Percentiles rank a stretch among this genome's conserved stretches.
Conservation (phyloP, 495 filamentous ascomycete genomes). For the Entonaema liquescens region DNA sequence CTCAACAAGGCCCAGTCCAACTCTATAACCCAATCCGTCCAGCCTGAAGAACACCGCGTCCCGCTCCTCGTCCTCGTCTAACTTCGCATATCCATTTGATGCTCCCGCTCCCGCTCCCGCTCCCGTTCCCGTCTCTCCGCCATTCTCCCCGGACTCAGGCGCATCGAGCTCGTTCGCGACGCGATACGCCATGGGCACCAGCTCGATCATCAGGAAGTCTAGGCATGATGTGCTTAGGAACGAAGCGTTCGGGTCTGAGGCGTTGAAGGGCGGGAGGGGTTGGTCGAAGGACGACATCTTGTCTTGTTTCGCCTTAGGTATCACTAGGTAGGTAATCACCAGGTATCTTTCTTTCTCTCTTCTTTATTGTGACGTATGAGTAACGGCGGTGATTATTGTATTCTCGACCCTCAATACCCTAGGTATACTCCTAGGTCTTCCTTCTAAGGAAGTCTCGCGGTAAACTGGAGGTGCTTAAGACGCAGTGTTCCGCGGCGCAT, state of each 20-base stretch:
- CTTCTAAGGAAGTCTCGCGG: background rate
- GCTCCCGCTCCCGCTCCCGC: conserved; percentile 7
- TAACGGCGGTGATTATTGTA: too few species aligned
- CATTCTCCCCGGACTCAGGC: conserved; percentile 6
- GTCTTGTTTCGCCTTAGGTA: background rate
- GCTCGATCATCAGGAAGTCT: conserved; percentile 93
- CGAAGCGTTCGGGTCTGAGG: conserved; percentile 77
- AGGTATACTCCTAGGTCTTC: background rate
- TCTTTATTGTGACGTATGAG: background rate
- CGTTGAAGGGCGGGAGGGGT: conserved; percentile 71
- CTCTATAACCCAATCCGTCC: conserved; percentile 88
- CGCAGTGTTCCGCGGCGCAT: conserved; percentile 16
- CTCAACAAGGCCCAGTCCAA: conserved; percentile 92
- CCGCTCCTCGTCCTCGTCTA: conserved; percentile 76
- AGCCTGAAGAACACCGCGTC: conserved; percentile 86
- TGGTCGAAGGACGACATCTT: conserved; percentile 78
- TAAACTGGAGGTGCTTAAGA: background rate
- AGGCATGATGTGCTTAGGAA: conserved; percentile 83
- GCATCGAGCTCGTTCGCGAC: conserved; percentile 67
- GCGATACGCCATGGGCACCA: conserved; percentile 93
- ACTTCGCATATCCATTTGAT: conserved; percentile 40
- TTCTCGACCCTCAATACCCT: too few species aligned
- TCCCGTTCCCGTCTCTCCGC: background rate
- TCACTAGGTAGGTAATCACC: too few species aligned
- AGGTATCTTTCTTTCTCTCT: too few species aligned